Base-by-base conservation (phyloP, 768 basidiomycete species). In the Tricholoma terreum region DNA sequence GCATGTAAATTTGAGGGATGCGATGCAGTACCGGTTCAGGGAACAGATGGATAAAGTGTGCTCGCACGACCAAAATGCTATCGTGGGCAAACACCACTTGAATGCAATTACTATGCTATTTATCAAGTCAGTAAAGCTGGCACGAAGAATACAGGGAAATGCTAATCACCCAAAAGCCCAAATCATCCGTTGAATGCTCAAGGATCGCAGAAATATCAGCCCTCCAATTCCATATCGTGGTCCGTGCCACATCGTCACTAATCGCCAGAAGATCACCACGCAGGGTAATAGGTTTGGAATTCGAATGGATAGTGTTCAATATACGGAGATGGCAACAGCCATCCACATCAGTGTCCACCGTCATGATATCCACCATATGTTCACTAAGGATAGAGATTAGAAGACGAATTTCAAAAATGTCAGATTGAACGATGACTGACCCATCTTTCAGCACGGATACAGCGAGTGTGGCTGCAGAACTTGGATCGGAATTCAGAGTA, bases 31-130 rank as follows among this genome's bases (percentile, higher is more conserved):
- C 60, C 0, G 85, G 84, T 12, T 73, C 68, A 1, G 75, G 73
- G 57, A 87, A 89, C 7, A 86, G 72, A 56, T 81, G 75, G 4
- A 87, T 69, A 0, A 84, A 84, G 10, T 79, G 80, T 7, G 83
- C 83, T 35, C 86, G 76, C 45, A 82, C 81, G 58, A 88, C 80
- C 7, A 88, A 73, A 30, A 86, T 68, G 61, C 73, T 75, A 6
- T 76, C 61, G 45, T 74, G 63, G 0, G 77, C 69, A 56, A 85
- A 80, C 4, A 82, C 64, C 7, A 85, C 77, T 60, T 85, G 81
- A 24, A 81, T 69, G 54, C 81, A 82, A 7, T 74, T 72, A 62
- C 86, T 81, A 57, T 77, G 71, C 77, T 84, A 36, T 31, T 22
- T 12, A 53, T 14, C 8, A 31, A 34, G 49, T 38, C 49, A 54